phyloP scores from a whole-genome alignment of 345 rosid genomes.

The rapeseed (Brassica napus) region DNA sequence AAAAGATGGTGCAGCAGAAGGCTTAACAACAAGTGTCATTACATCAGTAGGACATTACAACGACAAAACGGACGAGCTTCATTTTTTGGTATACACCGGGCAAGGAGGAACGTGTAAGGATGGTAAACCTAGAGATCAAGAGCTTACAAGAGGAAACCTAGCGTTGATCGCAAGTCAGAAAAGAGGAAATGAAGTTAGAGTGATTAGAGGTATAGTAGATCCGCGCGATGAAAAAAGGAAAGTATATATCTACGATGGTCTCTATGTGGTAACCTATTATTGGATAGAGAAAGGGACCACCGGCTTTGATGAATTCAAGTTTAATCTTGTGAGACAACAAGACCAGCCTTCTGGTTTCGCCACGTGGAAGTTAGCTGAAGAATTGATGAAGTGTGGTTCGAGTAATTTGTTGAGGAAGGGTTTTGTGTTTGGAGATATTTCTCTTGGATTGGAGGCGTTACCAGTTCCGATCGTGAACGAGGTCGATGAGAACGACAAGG shows the following conservation, averaged over 20 bases:
- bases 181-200: constrained; percentile 58
- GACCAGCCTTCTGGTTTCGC: constrained; percentile 54
- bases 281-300: constrained; percentile 56
- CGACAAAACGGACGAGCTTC: constrained; percentile 47
- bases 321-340: constrained; percentile 50
- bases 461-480: constrained; percentile 71
- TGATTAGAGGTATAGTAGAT: constrained; percentile 61
- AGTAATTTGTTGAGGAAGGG: constrained; percentile 33
- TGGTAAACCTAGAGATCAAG: constrained; percentile 48
- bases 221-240: constrained; percentile 12
- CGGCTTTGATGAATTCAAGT: constrained; percentile 53
- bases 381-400: neutral
- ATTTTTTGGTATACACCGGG: constrained; percentile 60
- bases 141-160: constrained; percentile 62
- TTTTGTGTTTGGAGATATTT: constrained; percentile 52
- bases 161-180: constrained; percentile 54
- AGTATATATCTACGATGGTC: constrained; percentile 60
- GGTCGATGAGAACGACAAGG: constrained; percentile 54
- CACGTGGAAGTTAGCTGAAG: constrained; percentile 52
- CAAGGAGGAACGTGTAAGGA: constrained; percentile 49
- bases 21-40: constrained; percentile 46
- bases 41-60: constrained; percentile 55
- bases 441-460: constrained; percentile 56
- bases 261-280: constrained; percentile 47
- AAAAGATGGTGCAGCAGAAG: neutral